phyloP scores from a whole-genome alignment of 2,329 filamentous ascomycete species.

The Calycina herbarum region DNA sequence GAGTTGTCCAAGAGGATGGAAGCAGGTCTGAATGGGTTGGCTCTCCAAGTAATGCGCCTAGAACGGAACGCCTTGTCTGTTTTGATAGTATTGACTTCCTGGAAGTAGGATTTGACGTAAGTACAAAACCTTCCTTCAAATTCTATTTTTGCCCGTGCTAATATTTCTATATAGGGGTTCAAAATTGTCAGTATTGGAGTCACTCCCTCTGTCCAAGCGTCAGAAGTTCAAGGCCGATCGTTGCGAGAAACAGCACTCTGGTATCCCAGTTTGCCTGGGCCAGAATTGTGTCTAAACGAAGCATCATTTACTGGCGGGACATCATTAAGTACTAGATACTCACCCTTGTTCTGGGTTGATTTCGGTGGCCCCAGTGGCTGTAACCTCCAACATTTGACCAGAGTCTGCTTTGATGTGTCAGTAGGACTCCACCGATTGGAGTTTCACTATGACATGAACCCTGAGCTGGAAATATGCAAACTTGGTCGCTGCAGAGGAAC shows the following conservation, averaged over 20 bases:
- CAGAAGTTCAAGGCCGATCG: neutral
- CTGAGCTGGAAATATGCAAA: neutral
- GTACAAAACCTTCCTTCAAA: neutral
- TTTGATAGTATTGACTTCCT: neutral
- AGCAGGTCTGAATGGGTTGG: neutral
- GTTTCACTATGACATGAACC: neutral
- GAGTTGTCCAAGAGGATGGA: neutral
- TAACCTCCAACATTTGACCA: neutral
- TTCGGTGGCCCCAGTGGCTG: neutral
- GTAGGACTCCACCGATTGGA: neutral
- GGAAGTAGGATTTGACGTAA: neutral
- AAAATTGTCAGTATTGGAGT: neutral
- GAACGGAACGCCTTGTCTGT: neutral
- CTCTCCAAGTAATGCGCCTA: neutral
- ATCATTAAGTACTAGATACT: neutral
- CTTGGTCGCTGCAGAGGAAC: neutral
- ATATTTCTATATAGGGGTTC: neutral
- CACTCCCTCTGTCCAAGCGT: neutral
- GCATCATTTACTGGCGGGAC: neutral
- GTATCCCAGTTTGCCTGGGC: neutral
- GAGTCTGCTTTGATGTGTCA: neutral
- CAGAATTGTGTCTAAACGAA: neutral
- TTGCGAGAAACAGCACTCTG: neutral
- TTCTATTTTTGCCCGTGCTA: neutral
- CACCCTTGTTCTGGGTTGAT: neutral